Evolutionary conservation across 257 asterid species (phyloP), one percentile per base, ranked within the genome.

Genomic region (Fraxinus cuspidata): DNA sequence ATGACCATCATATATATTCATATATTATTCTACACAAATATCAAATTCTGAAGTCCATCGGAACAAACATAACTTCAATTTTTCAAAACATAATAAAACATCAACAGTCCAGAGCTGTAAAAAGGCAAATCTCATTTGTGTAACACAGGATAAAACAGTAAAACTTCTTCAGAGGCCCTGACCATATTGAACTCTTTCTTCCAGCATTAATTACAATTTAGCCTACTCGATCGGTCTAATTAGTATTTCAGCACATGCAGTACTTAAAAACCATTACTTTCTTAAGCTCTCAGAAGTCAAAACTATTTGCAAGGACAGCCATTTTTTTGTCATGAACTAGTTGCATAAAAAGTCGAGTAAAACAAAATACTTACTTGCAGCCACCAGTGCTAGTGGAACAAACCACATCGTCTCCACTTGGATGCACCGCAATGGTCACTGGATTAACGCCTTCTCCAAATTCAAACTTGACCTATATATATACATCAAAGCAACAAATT

Each of bases 311-410:
- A 63, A 23, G 10, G 68, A n/a, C 16, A 25, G 34, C 7, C 4
- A 10, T 63, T 63, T 63, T 63, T 25, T 3, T 0, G 42, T 63
- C 34, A 8, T 23, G 29, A 23, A 60, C 16, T 21, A 21, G 15
- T 21, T 60, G 68, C 68, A 63, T 21, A 63, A 25, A 63, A 29
- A 63, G 8, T 6, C 23, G 34, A 63, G 69, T 10, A 27, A 63
- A 25, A 63, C 1, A 9, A 27, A 74, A 53, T 32, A 86, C 92
- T 77, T 75, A 96, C 98, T 87, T 96, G 99, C 98, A 92, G 84
- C 96, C 97, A 76, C 95, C 97, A n/a, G 87, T 66, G 78, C 90
- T 89, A 53, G 97, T 90, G 53, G 98, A 94, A 82, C 96, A 93
- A 81, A 93, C 97, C 16, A 96, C 78, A 63, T 83, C 92, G 69